phyloP scores from a whole-genome alignment of 192 early-diverging fungal genomes.

The Coemansia sp. region DNA sequence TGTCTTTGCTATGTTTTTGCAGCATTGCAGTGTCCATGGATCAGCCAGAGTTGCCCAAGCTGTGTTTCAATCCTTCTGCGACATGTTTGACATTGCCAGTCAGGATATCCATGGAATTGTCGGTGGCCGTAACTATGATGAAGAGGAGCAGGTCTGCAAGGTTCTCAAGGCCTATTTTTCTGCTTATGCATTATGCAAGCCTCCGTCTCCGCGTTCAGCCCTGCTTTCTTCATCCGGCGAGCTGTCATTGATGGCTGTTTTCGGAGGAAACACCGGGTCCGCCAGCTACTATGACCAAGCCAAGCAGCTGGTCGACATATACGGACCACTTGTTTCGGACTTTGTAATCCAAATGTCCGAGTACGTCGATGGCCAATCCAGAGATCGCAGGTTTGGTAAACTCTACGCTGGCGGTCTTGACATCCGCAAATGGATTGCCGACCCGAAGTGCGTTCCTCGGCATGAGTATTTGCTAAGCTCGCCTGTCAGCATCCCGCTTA shows the following conservation, averaged over 20 bases:
- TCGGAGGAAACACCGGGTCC: background rate
- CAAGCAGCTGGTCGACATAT: background rate
- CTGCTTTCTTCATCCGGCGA: background rate
- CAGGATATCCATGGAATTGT: background rate
- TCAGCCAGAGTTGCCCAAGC: background rate
- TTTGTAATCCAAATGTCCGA: background rate
- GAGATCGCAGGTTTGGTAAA: background rate
- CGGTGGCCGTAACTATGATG: background rate
- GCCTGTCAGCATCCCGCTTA: background rate
- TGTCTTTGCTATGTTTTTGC: too few species aligned
- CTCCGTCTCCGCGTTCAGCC: background rate
- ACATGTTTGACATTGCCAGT: background rate
- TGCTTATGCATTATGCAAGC: background rate
- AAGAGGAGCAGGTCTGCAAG: background rate
- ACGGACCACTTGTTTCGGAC: background rate
- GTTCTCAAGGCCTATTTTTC: slow-evolving; percentile 1
- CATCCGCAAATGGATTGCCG: background rate
- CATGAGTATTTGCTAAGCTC: background rate
- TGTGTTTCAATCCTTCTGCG: background rate
- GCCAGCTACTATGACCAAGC: background rate
- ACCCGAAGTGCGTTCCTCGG: background rate
- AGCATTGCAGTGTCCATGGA: too few species aligned
- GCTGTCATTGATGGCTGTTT: background rate
- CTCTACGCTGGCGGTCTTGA: background rate
- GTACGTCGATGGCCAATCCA: background rate